Percentiles rank a stretch among this genome's conserved stretches.
Conservation (phyloP, 805 yeast genomes). For the Metschnikowia cubensis region DNA sequence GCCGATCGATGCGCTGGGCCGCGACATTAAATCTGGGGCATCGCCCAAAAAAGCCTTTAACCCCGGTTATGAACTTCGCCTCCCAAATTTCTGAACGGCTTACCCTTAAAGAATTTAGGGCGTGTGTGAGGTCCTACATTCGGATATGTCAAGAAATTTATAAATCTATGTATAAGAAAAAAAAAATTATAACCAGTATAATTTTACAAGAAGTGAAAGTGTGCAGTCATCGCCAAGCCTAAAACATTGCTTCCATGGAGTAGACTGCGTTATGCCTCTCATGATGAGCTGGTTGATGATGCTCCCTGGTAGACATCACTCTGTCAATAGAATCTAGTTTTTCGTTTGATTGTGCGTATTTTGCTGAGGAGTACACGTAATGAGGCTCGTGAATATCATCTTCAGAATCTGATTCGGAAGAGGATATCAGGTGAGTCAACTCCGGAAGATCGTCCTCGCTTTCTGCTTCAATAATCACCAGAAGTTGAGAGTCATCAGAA, state of each 20-base stretch:
- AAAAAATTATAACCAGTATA: neutral
- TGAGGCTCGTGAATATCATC: slow-evolving; percentile 12
- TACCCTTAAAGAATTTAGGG: neutral
- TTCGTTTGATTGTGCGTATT: slow-evolving; percentile 6
- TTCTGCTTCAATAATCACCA: slow-evolving; percentile 13
- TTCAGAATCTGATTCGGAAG: slow-evolving; percentile 16
- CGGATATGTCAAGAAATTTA: neutral
- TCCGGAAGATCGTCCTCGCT: slow-evolving; percentile 16
- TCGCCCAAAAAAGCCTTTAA: neutral
- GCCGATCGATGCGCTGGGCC: neutral
- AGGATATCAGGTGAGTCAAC: slow-evolving; percentile 14
- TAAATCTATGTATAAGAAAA: neutral
- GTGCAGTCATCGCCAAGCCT: slow-evolving; percentile 10
- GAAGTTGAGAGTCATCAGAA: slow-evolving; percentile 12
- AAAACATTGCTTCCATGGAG: slow-evolving; percentile 38
- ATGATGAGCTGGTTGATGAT: slow-evolving; percentile 13
- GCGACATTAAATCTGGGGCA: neutral
- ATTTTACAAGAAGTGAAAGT: neutral
- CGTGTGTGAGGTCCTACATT: no score
- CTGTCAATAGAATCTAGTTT: neutral
- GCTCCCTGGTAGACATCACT: neutral
- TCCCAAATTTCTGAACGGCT: neutral
- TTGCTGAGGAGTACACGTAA: slow-evolving; percentile 8
- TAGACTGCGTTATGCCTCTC: slow-evolving; percentile 31
- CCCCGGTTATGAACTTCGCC: neutral